phyloP scores from a whole-genome alignment of 768 basidiomycete species.

The Mycena venus region DNA sequence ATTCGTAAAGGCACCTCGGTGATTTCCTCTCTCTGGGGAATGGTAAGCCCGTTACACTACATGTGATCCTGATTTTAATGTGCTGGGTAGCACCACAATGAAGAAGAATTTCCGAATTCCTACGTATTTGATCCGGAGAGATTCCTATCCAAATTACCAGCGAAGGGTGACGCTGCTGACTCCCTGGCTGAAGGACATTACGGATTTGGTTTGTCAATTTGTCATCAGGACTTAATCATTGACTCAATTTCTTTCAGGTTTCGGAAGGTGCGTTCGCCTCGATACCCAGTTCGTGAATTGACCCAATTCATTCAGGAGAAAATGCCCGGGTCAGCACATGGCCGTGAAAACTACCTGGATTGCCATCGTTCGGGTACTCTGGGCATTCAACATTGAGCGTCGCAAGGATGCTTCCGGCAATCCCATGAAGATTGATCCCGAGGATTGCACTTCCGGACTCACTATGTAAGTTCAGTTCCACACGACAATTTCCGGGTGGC shows the following conservation, averaged over 20 bases:
- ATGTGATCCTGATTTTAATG: no score
- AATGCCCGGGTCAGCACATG: slow-evolving; percentile 1
- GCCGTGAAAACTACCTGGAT: neutral
- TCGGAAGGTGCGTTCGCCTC: neutral
- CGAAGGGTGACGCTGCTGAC: neutral
- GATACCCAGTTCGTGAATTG: neutral
- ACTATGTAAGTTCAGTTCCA: neutral
- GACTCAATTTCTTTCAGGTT: no score
- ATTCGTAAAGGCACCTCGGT: neutral
- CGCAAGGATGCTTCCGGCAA: no score
- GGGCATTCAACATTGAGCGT: no score
- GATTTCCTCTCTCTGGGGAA: neutral
- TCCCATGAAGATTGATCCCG: no score
- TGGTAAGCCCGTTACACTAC: neutral
- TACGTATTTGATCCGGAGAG: no score
- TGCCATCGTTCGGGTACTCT: no score
- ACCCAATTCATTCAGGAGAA: neutral
- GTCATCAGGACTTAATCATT: no score
- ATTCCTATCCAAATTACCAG: neutral
- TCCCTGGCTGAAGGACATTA: neutral
- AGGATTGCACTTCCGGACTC: neutral
- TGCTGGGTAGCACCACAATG: slow-evolving; percentile 7
- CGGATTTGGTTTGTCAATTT: slow-evolving; percentile 6
- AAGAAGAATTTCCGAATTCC: neutral
- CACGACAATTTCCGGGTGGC: neutral